These are phyloP conservation scores for Plantago elongata DNA, from an alignment of 257 asterid genomes.

Conservation along the genomic window DNA sequence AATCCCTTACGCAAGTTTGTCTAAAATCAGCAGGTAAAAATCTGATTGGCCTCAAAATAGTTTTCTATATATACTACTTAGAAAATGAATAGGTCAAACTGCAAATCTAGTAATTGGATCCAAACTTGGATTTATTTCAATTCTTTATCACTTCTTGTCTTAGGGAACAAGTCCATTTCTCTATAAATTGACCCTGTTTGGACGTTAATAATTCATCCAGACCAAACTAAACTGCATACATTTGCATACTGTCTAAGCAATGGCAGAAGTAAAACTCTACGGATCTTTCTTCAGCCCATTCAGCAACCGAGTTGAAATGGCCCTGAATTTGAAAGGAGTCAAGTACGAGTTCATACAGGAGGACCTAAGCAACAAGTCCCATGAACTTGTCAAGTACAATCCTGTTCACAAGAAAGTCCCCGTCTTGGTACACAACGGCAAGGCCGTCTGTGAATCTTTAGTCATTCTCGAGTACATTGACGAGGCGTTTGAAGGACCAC, in stretches of 20 bases:
- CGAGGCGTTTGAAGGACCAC: conserved; percentile 33
- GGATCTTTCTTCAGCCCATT: conserved; percentile 40
- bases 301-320: conserved; percentile 37
- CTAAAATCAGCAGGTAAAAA: too few relatives aligned
- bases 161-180: too few relatives aligned
- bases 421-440: conserved; percentile 41
- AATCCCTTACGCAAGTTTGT: too few relatives aligned
- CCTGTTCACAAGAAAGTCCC: conserved; percentile 45
- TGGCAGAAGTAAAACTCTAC: conserved; percentile 44
- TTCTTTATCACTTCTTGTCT: too few relatives aligned
- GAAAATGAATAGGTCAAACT: too few relatives aligned
- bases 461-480: conserved; percentile 55
- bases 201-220: too few relatives aligned
- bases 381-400: conserved; percentile 35
- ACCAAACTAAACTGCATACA: too few relatives aligned
- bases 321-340: conserved; percentile 38
- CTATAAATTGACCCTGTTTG: too few relatives aligned
- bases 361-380: conserved; percentile 33
- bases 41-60: too few relatives aligned
- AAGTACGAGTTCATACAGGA: conserved; percentile 35
- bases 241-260: background rate
- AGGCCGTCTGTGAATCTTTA: conserved; percentile 34
- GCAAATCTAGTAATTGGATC: too few relatives aligned
- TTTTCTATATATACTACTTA: too few relatives aligned
- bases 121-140: too few relatives aligned